Conservation (phyloP, 2,329 filamentous ascomycete genomes). For the Fusarium dlaminii region DNA sequence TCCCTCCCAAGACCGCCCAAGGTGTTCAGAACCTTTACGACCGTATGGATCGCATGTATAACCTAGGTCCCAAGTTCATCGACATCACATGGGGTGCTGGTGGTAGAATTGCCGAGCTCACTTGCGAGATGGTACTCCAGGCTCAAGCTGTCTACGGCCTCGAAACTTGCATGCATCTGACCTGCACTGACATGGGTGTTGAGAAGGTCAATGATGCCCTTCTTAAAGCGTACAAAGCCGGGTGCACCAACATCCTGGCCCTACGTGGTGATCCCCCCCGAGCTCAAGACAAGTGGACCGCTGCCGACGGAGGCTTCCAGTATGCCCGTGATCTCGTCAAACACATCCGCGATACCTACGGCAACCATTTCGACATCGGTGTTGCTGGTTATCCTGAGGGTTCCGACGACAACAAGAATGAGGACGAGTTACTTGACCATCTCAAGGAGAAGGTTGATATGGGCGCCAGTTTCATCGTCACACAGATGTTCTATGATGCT, state of each 20-base stretch:
- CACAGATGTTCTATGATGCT: constrained; percentile 99
- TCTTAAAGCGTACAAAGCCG: constrained; percentile 87
- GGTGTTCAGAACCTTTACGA: constrained; percentile 99
- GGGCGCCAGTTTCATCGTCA: constrained; percentile 92
- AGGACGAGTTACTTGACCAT: constrained; percentile 86
- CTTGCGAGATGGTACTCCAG: constrained; percentile 96
- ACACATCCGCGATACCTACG: constrained; percentile 80
- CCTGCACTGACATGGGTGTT: constrained; percentile 96
- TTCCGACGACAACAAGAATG: constrained; percentile 89
- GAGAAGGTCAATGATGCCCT: constrained; percentile 92
- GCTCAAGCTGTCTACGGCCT: constrained; percentile 95
- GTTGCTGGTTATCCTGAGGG: constrained; percentile 97
- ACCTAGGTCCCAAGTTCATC: constrained; percentile 92
- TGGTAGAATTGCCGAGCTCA: constrained; percentile 88
- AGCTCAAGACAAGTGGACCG: constrained; percentile 94
- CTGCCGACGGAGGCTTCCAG: constrained; percentile 84
- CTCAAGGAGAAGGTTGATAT: constrained; percentile 97
- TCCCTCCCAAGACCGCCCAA: constrained; percentile 96
- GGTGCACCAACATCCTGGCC: constrained; percentile 97
- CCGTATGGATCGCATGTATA: constrained; percentile 99
- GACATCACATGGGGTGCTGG: constrained; percentile 99
- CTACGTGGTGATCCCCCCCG: constrained; percentile 92
- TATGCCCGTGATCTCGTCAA: constrained; percentile 92
- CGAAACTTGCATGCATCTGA: constrained; percentile 99
- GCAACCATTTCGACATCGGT: constrained; percentile 88